phyloP scores from a whole-genome alignment of 2,329 filamentous ascomycete genomes.

The Cordyceps cicadae region DNA sequence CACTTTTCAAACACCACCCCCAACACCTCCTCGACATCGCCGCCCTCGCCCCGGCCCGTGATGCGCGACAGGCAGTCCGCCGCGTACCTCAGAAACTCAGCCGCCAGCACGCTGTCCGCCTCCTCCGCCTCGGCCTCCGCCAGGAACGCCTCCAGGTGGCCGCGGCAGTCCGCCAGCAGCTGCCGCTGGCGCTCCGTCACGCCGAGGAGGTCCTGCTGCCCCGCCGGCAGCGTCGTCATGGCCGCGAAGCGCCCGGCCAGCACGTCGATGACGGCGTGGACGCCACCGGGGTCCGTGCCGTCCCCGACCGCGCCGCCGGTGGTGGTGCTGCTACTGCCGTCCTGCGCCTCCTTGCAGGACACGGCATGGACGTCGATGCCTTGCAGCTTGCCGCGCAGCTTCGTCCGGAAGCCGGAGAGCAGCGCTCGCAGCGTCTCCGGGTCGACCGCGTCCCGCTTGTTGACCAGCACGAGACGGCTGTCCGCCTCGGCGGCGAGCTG shows the following conservation, averaged over 20 bases:
- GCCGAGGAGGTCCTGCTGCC: slow-evolving; percentile 76
- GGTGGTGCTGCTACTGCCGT: slow-evolving; percentile 5
- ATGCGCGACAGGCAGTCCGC: slow-evolving; percentile 76
- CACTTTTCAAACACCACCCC: slow-evolving; percentile 98
- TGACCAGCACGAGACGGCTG: slow-evolving; percentile 48
- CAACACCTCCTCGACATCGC: slow-evolving; percentile 90
- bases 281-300: slow-evolving; percentile 48
- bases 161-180: slow-evolving; percentile 65
- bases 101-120: slow-evolving; percentile 79
- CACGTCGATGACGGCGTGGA: slow-evolving; percentile 59
- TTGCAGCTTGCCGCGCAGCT: slow-evolving; percentile 19
- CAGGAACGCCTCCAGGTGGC: slow-evolving; percentile 66
- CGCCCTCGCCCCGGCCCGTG: slow-evolving; percentile 74
- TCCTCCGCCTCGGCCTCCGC: slow-evolving; percentile 43
- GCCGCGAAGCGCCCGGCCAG: slow-evolving; percentile 60
- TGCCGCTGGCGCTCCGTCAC: slow-evolving; percentile 85
- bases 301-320: not conserved
- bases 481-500: slow-evolving; percentile 41
- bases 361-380: slow-evolving; percentile 41
- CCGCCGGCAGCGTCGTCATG: slow-evolving; percentile 62
- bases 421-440: slow-evolving; percentile 28
- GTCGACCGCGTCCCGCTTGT: slow-evolving; percentile 50
- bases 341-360: slow-evolving; percentile 59
- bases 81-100: slow-evolving; percentile 77
- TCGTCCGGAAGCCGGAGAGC: slow-evolving; percentile 30